Evolutionary conservation across 257 asterid species (phyloP).

Genomic region (Nicotiana paniculata): DNA sequence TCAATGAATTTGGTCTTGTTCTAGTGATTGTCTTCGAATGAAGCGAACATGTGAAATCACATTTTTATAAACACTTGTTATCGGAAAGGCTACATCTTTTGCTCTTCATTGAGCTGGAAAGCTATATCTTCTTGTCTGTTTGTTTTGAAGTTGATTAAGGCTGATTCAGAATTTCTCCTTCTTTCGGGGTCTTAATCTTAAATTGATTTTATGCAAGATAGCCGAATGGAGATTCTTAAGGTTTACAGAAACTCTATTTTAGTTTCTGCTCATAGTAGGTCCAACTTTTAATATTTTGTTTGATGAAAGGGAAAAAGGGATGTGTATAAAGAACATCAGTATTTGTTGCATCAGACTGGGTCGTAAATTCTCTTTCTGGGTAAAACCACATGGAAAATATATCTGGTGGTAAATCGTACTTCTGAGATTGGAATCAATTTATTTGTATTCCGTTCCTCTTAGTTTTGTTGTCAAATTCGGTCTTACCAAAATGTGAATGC

Average conservation of each 20-base stretch:
- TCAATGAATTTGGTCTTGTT: not conserved
- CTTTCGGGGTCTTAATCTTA: not conserved
- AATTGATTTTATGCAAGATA: not conserved
- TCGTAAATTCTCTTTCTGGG: not conserved
- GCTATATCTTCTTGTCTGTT: not conserved
- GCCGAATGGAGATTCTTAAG: not conserved
- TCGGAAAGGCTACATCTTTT: not conserved
- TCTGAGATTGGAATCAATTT: not conserved
- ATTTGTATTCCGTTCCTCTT: not conserved
- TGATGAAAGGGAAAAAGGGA: not conserved
- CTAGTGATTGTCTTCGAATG: not conserved
- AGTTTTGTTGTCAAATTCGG: not conserved
- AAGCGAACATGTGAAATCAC: not conserved
- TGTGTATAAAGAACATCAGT: not conserved
- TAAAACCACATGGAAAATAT: not conserved
- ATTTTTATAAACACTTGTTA: not conserved
- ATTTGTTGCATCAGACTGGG: not conserved
- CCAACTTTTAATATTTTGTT: not conserved
- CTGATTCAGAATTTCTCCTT: not conserved
- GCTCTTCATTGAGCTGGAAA: not conserved
- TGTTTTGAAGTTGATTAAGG: not conserved
- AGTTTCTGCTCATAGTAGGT: not conserved
- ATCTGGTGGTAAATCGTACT: not conserved
- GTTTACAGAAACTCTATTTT: not conserved
- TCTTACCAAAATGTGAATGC: not conserved